These are phyloP conservation scores for Fusarium udum DNA, from an alignment of 2,329 filamentous ascomycete species.

Conservation along the genomic window DNA sequence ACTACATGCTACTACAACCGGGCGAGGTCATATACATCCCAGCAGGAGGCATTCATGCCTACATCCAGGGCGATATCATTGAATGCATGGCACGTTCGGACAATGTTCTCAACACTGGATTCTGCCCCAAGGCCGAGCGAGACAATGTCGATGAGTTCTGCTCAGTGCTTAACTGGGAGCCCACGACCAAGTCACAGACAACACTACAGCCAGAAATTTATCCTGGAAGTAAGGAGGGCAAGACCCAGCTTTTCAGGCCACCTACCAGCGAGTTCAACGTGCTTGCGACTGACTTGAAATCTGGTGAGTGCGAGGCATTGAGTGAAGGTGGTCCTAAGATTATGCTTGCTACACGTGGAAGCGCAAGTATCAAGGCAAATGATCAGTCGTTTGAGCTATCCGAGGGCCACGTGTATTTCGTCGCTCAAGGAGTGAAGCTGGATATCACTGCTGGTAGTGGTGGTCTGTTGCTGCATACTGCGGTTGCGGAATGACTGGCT, in stretches of 20 bases:
- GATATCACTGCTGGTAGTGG: conserved; percentile 30
- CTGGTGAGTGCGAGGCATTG: conserved; percentile 65
- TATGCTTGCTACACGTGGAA: conserved; percentile 35
- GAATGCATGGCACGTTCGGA: conserved; percentile 82
- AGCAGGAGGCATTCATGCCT: conserved; percentile 78
- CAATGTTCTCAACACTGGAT: conserved; percentile 79
- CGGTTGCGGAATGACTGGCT: conserved; percentile 26
- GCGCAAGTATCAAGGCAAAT: conserved; percentile 33
- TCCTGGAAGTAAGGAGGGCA: conserved; percentile 63
- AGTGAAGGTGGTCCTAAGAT: conserved; percentile 37
- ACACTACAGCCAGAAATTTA: conserved; percentile 61
- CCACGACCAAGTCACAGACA: conserved; percentile 66
- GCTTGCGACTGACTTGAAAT: conserved; percentile 65
- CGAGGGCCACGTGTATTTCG: conserved; percentile 42
- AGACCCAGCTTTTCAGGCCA: conserved; percentile 71
- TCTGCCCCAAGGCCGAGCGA: conserved; percentile 73
- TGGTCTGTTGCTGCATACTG: conserved; percentile 37
- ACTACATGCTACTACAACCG: conserved; percentile 72
- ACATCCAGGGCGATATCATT: conserved; percentile 77
- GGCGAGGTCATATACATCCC: conserved; percentile 77
- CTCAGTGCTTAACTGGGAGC: conserved; percentile 69
- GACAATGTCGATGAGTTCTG: conserved; percentile 72
- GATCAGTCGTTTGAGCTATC: conserved; percentile 31
- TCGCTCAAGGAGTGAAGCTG: conserved; percentile 36
- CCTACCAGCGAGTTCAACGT: conserved; percentile 79